Evolutionary conservation across 768 basidiomycete species (phyloP), one percentile per base, ranked within the genome.

Genomic region (Pisolithus tinctorius): DNA sequence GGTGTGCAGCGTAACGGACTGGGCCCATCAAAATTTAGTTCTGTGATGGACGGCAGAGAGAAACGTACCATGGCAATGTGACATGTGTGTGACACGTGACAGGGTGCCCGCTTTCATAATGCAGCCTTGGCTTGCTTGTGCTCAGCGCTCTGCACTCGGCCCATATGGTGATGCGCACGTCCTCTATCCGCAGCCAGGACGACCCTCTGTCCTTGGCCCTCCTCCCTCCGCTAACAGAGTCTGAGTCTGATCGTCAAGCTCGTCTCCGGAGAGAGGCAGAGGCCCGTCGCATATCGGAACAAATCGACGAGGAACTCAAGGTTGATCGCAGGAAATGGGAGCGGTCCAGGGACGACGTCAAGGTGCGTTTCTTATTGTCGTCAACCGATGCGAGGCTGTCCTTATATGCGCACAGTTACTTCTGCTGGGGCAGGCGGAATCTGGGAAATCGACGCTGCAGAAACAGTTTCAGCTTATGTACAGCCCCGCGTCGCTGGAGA

Each of bases 1-100:
- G 0, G 94, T 97, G 67, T 97, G 87, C 47, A 98, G 76, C 6
- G 94, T 97, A 38, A 96, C 93, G 51, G 95, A 95, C 94, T 92
- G 38, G 55, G 29, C 48, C 8, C 31, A 25, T 25, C 47, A 20
- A 52, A 38, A 55, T 62, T 47, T 49, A 58, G 59, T 63, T 59
- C 47, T 14, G 3, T 61, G 61, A 51, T 57, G 57, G 60, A 60
- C 37, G 48, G 43, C 41, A 38, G 52, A 55, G 37, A 46, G 30
- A 14, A 49, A 64, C 63, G 46, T 5, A 65, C 68, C 61, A 71
- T 68, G 4, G 27, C 48, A 46, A 48, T 14, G 60, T 67, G 58
- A 68, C 55, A 5, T 20, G 20, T 20, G 25, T 40, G 66, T 63
- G 51, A 65, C 63, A 54, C 20, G 60, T 65, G 58, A 63, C 65